A percentile compares a stretch with the other conserved stretches of the same genome.
Evolutionary conservation across 495 filamentous ascomycete species (phyloP).

Genomic region (Rusavskia elegans): DNA sequence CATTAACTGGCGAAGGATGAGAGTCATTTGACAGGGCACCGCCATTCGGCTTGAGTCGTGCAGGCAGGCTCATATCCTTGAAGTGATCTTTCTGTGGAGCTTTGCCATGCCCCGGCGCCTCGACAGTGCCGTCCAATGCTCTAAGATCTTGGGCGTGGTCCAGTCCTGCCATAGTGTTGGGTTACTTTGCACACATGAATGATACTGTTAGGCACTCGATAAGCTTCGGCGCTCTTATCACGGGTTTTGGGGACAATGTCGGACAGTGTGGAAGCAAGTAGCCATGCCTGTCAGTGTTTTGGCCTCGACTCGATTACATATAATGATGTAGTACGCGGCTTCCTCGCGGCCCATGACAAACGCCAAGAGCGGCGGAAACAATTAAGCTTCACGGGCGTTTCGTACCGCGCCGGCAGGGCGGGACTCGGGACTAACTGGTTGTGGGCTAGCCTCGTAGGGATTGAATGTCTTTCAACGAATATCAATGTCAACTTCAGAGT

Average conservation of each 20-base stretch:
- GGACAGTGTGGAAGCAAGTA: too few relatives aligned
- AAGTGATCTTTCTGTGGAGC: background rate
- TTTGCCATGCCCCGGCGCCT: background rate
- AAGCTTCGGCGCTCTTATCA: too few relatives aligned
- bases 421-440: too few relatives aligned
- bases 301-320: too few relatives aligned
- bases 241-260: too few relatives aligned
- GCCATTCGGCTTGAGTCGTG: constrained; percentile 1
- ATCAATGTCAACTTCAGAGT: too few relatives aligned
- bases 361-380: background rate
- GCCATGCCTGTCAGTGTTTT: too few relatives aligned
- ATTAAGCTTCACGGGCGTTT: background rate
- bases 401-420: too few relatives aligned
- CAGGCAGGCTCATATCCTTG: background rate
- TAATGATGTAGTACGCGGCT: background rate
- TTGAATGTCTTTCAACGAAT: too few relatives aligned
- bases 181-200: too few relatives aligned
- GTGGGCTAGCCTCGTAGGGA: too few relatives aligned
- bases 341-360: background rate
- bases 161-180: background rate
- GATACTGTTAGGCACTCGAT: too few relatives aligned
- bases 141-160: background rate
- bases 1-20: constrained; percentile 29
- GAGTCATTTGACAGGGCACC: constrained; percentile 5
- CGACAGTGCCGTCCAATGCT: constrained; percentile 2